Evolutionary conservation across 257 asterid species (phyloP).

Genomic region (Mitragyna speciosa): DNA sequence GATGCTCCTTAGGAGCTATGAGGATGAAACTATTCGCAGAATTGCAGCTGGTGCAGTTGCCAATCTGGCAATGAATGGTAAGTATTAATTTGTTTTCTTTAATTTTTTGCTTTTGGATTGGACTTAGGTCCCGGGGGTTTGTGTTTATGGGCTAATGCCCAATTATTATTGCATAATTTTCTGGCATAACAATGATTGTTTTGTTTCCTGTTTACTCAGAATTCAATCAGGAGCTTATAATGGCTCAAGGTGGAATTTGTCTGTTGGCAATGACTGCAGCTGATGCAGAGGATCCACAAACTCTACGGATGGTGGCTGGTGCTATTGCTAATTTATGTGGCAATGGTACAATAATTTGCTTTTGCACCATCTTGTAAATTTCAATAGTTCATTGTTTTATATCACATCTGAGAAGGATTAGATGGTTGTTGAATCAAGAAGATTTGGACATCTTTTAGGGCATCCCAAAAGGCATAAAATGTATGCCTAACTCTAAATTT

Average conservation of each 20-base stretch:
- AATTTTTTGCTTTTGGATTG: background rate
- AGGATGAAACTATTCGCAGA: conserved; percentile 96
- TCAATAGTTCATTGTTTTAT: background rate
- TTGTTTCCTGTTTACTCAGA: conserved; percentile 44
- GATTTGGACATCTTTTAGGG: background rate
- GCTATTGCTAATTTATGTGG: conserved; percentile 98
- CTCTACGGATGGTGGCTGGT: conserved; percentile 99
- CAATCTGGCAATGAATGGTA: conserved; percentile 99
- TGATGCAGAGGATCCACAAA: conserved; percentile 98
- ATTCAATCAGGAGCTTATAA: conserved; percentile 92
- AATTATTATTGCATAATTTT: background rate
- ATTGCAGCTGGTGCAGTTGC: conserved; percentile 99
- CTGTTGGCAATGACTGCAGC: conserved; percentile 83
- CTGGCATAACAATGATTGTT: conserved; percentile 10
- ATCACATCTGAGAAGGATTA: background rate
- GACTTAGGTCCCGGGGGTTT: background rate
- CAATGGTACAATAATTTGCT: conserved; percentile 58
- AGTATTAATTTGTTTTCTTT: conserved; percentile 13
- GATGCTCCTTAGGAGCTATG: conserved; percentile 89
- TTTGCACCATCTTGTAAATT: conserved; percentile 6
- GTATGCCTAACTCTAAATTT: background rate
- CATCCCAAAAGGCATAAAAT: background rate
- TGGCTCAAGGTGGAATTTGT: conserved; percentile 92
- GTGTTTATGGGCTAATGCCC: background rate
- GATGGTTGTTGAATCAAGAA: background rate